Evolutionary conservation across 2,329 filamentous ascomycete species (phyloP), one percentile per base, ranked within the genome.

Genomic region (Plenodomus lindquistii): DNA sequence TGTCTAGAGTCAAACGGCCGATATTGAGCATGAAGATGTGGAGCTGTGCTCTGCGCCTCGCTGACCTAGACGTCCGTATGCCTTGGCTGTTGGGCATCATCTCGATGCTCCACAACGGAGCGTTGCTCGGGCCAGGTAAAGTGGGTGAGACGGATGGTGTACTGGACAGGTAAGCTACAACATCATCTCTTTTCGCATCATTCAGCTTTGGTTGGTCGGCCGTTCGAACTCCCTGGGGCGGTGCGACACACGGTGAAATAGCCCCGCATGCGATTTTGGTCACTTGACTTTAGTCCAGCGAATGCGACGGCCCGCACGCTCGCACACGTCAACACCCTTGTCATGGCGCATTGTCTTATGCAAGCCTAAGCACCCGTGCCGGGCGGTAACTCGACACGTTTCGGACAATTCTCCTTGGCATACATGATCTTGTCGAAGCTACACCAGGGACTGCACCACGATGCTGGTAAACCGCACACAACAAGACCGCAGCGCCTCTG

Each of bases 21-120:
- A 81, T 97, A 60, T 75, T 94, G 52, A 81, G 82, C 57, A 96
- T 94, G 80, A 84, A 83, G 63, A 70, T 90, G 43, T 96, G 89
- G 85, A 79, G 85, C 62, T 89, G 88, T 73, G 71, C 87, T 47
- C 85, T 85, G 54, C 85, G 84, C 70, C 73, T 96, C 54, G 75
- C 91, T 60, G 85, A 91, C 77, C 74, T 96, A 67, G 80, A 87
- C 59, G 73, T 78, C 57, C 88, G 91, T 73, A 96, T 96, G 91
- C 93, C 93, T 55, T 97, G 93, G 93, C 81, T 96, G 47, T 81
- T 80, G 67, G 90, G 90, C 67, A 77, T 83, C 60, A 71, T 94
- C 51, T 88, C 88, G 48, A 82, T 96, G 73, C 71, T 87, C 59
- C 90, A 94, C 74, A 86, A 88, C 79, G 80, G 85, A 59, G 81